Base-by-base conservation (phyloP, 1,284 basidiomycete genomes). In the Marasmius oreades region DNA sequence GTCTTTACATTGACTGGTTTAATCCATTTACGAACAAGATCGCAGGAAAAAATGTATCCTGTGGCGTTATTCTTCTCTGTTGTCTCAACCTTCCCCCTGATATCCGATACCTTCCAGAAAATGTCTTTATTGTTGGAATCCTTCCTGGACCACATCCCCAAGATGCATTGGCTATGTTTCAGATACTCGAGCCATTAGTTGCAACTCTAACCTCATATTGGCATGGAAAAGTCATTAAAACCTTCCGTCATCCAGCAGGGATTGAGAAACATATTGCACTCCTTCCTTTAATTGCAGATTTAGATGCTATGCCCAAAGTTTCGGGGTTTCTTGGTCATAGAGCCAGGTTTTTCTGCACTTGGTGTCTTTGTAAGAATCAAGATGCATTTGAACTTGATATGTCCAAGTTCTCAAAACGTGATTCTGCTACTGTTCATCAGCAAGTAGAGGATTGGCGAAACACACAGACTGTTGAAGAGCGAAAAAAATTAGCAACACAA, bases 1-100 rank as follows among this genome's bases (percentile, higher is more conserved):
- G 61, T 16, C 24, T 63, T 33, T 66, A 63, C 37, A 54, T 66
- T 50, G 65, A 66, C 33, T 65, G 65, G 64, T 66, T 66, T 37
- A 64, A 65, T 55, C 63, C 64, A 11, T 60, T 62, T 18, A 54
- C n/a, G n/a, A n/a, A n/a, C n/a, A n/a, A n/a, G n/a, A n/a, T n/a
- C n/a, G n/a, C n/a, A n/a, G n/a, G n/a, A 16, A 61, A 61, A 54
- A 39, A 18, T 6, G 26, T 59, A 3, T 62, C 59, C 18, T 43
- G 28, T 50, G 61, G 62, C 23, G 61, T 59, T 5, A 54, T 63
- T 42, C 43, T 61, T 8, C 50, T 62, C 5, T 56, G 46, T 37
- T 63, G 60, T 42, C 39, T 63, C 22, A 63, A 63, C 53, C 55
- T 63, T 39, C 52, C 54, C 8, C 24, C 34, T 2, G 54, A 59